phyloP scores from a whole-genome alignment of 176 grass and related monocot genomes.

The Bromus sterilis region DNA sequence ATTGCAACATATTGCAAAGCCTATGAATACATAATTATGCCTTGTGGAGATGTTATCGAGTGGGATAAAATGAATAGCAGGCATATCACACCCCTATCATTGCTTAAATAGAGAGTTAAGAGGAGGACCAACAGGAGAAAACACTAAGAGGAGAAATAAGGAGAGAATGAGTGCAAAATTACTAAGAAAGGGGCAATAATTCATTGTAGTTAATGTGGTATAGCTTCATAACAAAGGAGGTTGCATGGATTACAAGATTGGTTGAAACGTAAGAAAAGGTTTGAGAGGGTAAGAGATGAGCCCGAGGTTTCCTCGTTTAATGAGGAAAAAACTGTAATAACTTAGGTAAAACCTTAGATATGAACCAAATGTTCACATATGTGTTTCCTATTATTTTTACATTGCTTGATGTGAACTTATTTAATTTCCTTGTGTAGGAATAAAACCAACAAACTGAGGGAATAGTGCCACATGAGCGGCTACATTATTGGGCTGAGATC shows the following conservation, averaged over 20 bases:
- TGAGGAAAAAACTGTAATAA: too few species aligned
- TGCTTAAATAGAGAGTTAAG: not conserved
- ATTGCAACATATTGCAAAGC: not conserved
- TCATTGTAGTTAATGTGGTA: not conserved
- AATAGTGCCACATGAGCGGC: too few species aligned
- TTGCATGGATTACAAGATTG: not conserved
- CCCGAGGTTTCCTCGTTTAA: too few species aligned
- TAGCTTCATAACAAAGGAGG: not conserved
- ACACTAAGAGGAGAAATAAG: not conserved
- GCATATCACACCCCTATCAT: not conserved
- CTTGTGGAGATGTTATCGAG: not conserved
- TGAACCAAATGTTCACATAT: too few species aligned
- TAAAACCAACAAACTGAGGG: too few species aligned
- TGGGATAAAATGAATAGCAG: not conserved
- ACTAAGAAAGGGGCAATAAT: not conserved
- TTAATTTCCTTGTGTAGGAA: too few species aligned
- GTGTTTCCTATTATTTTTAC: too few species aligned
- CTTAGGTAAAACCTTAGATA: too few species aligned
- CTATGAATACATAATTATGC: not conserved
- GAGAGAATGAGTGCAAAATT: not conserved
- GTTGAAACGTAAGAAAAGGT: too few species aligned
- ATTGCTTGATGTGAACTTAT: too few species aligned
- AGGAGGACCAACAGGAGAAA: not conserved
- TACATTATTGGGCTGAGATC: too few species aligned
- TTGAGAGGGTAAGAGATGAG: too few species aligned